phyloP scores from a whole-genome alignment of 331 rosid genomes.

The Ulmus americana region DNA sequence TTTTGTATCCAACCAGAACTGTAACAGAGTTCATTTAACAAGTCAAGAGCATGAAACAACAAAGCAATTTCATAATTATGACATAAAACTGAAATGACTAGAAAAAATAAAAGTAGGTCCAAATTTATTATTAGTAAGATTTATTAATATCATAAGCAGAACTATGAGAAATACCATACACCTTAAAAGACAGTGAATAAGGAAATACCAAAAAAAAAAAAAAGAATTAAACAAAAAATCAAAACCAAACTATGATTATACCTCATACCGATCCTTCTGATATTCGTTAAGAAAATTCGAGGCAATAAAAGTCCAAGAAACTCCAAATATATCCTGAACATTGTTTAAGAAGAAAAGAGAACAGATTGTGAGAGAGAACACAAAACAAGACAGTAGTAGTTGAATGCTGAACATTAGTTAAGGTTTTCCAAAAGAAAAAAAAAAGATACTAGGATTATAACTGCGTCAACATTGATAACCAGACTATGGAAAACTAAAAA shows the following conservation, averaged over 20 bases:
- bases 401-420: slow-evolving; percentile 1
- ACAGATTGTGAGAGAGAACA: neutral
- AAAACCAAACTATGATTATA: slow-evolving; percentile 21
- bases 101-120: neutral
- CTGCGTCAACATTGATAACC: neutral
- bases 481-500: slow-evolving; percentile 8
- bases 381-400: neutral
- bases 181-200: slow-evolving; percentile 7
- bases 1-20: neutral
- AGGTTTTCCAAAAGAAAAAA: no score
- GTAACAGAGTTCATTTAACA: neutral
- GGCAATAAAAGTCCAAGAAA: slow-evolving; percentile 67
- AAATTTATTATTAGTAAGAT: neutral
- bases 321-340: slow-evolving; percentile 77
- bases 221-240: neutral
- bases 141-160: neutral
- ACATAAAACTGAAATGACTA: neutral
- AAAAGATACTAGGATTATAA: neutral
- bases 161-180: neutral
- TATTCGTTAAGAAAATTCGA: slow-evolving; percentile 67
- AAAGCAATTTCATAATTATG: neutral
- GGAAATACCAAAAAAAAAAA: no score
- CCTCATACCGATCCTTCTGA: slow-evolving; percentile 62
- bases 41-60: neutral
- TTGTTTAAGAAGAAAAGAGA: neutral